Conservation (phyloP, 2,329 filamentous ascomycete genomes). For the Coniochaeta prunicola region DNA sequence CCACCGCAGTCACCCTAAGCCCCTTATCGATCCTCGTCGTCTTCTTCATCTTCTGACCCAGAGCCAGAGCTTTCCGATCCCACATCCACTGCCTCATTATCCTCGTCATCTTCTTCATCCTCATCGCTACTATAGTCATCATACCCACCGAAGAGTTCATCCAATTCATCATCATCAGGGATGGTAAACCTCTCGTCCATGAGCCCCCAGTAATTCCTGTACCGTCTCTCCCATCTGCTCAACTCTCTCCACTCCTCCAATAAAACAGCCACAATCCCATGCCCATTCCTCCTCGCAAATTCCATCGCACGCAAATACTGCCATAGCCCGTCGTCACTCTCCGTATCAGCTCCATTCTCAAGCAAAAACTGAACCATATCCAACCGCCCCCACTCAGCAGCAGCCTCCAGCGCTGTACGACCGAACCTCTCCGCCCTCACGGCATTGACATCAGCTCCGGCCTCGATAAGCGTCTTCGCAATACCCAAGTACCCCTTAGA, state of each 20-base stretch:
- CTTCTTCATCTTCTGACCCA: background rate
- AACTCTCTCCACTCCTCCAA: background rate
- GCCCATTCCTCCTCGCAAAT: background rate
- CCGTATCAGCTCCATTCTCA: background rate
- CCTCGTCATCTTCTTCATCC: background rate
- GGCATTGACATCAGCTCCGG: constrained; percentile 6
- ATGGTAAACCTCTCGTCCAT: background rate
- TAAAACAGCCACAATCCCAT: background rate
- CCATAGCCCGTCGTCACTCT: background rate
- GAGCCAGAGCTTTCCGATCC: background rate
- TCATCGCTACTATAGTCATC: background rate
- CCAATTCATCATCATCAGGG: background rate
- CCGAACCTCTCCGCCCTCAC: background rate
- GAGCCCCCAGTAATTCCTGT: background rate
- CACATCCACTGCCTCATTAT: background rate
- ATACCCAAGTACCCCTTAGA: constrained; percentile 4
- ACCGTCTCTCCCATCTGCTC: background rate
- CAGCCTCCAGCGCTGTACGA: constrained; percentile 6
- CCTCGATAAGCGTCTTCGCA: constrained; percentile 4
- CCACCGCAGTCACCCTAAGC: background rate
- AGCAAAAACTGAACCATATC: constrained; percentile 8
- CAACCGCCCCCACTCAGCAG: constrained; percentile 5
- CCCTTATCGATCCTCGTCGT: background rate
- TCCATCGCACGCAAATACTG: background rate
- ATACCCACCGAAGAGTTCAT: background rate